Conservation (phyloP, 305 asterid genomes). For the Coffea humblotiana region DNA sequence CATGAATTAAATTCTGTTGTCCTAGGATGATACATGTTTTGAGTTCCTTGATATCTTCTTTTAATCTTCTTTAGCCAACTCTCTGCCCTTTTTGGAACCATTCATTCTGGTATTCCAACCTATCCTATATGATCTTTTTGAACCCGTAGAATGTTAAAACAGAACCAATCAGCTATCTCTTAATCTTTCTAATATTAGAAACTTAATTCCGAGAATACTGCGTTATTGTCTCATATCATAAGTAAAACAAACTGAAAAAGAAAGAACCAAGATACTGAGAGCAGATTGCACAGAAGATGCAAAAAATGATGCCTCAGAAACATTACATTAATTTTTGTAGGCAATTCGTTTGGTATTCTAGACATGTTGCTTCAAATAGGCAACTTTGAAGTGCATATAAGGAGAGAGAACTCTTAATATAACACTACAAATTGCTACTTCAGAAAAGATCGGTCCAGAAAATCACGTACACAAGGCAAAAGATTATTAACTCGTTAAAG, state of each 20-base stretch:
- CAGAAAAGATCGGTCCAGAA: no score
- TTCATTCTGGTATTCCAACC: conserved; percentile 44
- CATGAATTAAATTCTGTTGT: neutral
- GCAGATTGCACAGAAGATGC: neutral
- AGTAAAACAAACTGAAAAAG: neutral
- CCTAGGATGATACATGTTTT: neutral
- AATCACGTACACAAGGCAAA: neutral
- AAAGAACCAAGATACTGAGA: neutral
- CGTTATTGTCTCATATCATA: neutral
- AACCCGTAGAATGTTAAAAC: conserved; percentile 32
- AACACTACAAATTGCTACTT: neutral
- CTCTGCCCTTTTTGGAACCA: conserved; percentile 44
- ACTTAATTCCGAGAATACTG: no score
- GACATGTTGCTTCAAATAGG: no score
- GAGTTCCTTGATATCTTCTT: conserved; percentile 23
- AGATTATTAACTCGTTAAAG: neutral
- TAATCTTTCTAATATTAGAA: no score
- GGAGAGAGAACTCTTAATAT: neutral
- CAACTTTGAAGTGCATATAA: neutral
- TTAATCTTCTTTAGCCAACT: conserved; percentile 37
- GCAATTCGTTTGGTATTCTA: neutral
- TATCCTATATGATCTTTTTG: conserved; percentile 44
- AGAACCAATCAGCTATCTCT: neutral
- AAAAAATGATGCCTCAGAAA: neutral
- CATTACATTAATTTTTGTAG: neutral